Conservation (phyloP, 2,329 filamentous ascomycete species). For the Lachnum nothofagi region DNA sequence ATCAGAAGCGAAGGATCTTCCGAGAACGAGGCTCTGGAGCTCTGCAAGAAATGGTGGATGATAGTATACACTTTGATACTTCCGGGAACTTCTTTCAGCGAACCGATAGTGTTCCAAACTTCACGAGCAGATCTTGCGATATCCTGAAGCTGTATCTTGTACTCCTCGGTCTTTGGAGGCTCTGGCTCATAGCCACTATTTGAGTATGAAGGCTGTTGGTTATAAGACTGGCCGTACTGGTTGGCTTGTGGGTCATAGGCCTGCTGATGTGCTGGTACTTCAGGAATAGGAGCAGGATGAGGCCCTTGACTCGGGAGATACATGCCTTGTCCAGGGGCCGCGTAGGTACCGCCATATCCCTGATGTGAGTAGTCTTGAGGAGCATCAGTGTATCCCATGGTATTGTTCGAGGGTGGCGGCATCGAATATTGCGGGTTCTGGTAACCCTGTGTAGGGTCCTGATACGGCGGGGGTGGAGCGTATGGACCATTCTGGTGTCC, state of each 20-base stretch:
- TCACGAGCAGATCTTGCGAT: slow-evolving; percentile 53
- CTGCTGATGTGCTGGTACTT: slow-evolving; percentile 17
- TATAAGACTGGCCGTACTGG: slow-evolving; percentile 22
- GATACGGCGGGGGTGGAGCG: slow-evolving; percentile 25
- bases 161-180: slow-evolving; percentile 38
- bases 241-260: slow-evolving; percentile 17
- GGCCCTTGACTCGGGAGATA: slow-evolving; percentile 20
- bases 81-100: slow-evolving; percentile 56
- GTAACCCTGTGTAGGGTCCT: slow-evolving; percentile 24
- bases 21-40: slow-evolving; percentile 53
- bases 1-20: slow-evolving; percentile 52
- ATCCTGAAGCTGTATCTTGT: slow-evolving; percentile 46
- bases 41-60: slow-evolving; percentile 56
- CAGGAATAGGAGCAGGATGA: slow-evolving; percentile 20
- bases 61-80: slow-evolving; percentile 59
- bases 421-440: slow-evolving; percentile 23
- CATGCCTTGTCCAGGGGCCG: slow-evolving; percentile 13
- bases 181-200: slow-evolving; percentile 23
- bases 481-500: slow-evolving; percentile 30
- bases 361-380: slow-evolving; percentile 27
- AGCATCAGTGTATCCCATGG: slow-evolving; percentile 20
- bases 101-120: slow-evolving; percentile 57
- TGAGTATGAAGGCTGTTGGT: slow-evolving; percentile 25
- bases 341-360: slow-evolving; percentile 24
- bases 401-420: slow-evolving; percentile 18